Evolutionary conservation across 1,139 yeast genomes (phyloP).

Genomic region (Scheffersomyces titani): DNA sequence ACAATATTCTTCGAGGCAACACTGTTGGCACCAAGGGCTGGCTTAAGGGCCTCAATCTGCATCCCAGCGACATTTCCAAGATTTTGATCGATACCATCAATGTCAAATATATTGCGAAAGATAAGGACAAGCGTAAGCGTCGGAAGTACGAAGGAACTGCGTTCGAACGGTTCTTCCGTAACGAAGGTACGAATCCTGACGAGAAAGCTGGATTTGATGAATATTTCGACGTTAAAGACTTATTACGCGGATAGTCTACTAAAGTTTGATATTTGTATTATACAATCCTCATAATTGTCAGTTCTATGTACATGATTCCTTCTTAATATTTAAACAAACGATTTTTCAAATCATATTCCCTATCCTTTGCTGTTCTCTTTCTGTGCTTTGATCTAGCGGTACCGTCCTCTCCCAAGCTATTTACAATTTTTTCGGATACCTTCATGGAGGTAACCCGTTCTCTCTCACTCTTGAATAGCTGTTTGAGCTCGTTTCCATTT

Average conservation of each 20-base stretch:
- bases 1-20: constrained; percentile 27
- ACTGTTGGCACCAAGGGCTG: constrained; percentile 15
- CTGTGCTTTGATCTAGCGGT: constrained; percentile 36
- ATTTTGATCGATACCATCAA: constrained; percentile 21
- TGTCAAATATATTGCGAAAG: constrained; percentile 18
- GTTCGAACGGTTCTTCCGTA: constrained; percentile 10
- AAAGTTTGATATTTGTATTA: neutral
- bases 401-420: constrained; percentile 45
- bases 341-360: constrained; percentile 44
- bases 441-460: constrained; percentile 30
- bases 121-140: constrained; percentile 13
- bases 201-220: constrained; percentile 26
- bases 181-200: constrained; percentile 6
- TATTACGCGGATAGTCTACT: constrained; percentile 8
- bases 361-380: constrained; percentile 47
- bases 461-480: constrained; percentile 29
- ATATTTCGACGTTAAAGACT: constrained; percentile 35
- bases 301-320: neutral
- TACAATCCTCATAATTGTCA: neutral
- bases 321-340: constrained; percentile 37
- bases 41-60: constrained; percentile 15
- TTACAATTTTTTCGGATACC: constrained; percentile 29
- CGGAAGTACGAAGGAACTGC: constrained; percentile 11
- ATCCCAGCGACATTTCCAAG: constrained; percentile 15
- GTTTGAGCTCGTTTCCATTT: constrained; percentile 25